These are phyloP conservation scores for Quercus agrifolia DNA, from an alignment of 306 rosid species.

Conservation along the genomic window DNA sequence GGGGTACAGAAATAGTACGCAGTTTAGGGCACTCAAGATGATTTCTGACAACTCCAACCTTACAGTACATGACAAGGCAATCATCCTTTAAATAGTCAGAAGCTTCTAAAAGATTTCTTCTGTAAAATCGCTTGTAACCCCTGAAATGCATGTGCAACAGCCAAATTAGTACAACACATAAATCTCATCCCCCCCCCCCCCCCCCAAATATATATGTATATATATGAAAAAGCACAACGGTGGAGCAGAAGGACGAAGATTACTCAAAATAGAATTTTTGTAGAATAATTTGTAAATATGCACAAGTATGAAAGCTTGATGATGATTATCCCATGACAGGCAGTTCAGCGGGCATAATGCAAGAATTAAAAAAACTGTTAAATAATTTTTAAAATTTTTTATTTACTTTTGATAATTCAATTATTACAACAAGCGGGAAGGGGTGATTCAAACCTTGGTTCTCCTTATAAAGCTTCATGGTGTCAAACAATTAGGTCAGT, in stretches of 20 bases:
- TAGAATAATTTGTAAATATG: not conserved
- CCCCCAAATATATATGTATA: not conserved
- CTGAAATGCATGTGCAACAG: constrained; percentile 32
- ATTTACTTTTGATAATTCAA: no score
- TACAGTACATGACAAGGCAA: constrained; percentile 83
- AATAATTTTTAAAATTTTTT: no score
- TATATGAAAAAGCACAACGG: not conserved
- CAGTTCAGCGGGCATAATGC: not conserved
- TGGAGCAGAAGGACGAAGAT: not conserved
- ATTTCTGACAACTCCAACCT: constrained; percentile 91
- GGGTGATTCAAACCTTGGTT: no score
- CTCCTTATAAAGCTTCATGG: no score
- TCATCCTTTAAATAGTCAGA: constrained; percentile 87
- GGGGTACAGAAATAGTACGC: constrained; percentile 46
- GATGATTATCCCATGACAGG: not conserved
- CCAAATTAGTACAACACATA: not conserved
- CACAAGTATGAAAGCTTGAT: not conserved
- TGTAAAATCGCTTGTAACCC: constrained; percentile 92
- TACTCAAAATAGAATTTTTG: no score
- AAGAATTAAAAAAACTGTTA: not conserved
- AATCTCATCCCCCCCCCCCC: not conserved
- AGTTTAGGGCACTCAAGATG: constrained; percentile 66
- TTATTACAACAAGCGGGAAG: no score
- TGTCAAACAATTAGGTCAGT: not conserved
- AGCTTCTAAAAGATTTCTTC: constrained; percentile 57